Base-by-base conservation (phyloP, 305 asterid genomes). In the Nicotiana rustica region DNA sequence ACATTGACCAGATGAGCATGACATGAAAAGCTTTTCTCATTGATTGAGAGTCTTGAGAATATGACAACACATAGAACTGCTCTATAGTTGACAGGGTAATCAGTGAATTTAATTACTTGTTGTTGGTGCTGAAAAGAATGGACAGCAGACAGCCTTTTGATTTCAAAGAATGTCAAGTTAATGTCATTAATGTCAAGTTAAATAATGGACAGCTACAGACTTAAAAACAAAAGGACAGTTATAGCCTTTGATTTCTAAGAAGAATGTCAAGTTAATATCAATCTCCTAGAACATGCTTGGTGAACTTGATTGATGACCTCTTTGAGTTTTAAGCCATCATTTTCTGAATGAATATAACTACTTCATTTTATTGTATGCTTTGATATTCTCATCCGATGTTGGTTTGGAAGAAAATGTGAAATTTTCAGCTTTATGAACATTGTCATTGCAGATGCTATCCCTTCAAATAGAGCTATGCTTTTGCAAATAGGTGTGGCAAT, bases 401-500 rank as follows among this genome's bases (percentile, higher is more conserved):
- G 78, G 18, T 41, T 9, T 70, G 35, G 33, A 70, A 41, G 57
- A 41, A 41, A 41, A 6, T 19, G 10, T 17, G 0, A 41, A 2
- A 47, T 1, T 41, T 18, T 44, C 77, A 69, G 33, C 82, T 79
- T 87, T 81, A 85, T 85, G 79, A 71, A 62, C 14, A 68, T 73
- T 80, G 81, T 83, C 25, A 67, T 78, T 85, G 44, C 92, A 92
- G 97, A 91, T 85, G 91, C 91, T 67, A 90, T 91, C 84, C 95
- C 97, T 81, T 85, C 94, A 49, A 89, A 82, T 60, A 88, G 79
- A 64, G 92, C 95, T 60, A 91, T 93, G 95, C 88, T 91, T 83
- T 85, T 91, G 90, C 97, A 93, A 89, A 89, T 93, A 80, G 89
- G 89, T 71, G 97, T 93, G 75, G 94, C 95, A 79, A 93, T 90